Conservation (phyloP, 129 eudicot species). For the Silybum marianum region DNA sequence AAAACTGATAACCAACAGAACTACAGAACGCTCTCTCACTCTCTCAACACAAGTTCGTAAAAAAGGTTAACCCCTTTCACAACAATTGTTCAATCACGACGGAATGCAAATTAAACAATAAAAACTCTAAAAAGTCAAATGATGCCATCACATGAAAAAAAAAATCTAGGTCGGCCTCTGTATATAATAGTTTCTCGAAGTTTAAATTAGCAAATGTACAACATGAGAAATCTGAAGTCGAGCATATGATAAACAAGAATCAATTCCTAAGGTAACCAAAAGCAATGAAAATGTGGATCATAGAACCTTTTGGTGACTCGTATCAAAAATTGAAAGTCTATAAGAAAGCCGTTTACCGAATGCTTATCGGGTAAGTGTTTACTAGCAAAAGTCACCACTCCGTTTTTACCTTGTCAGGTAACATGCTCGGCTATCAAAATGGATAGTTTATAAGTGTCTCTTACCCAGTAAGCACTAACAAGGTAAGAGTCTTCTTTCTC, state of each 20-base stretch:
- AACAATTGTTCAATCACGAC: background rate
- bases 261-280: background rate
- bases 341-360: too few relatives aligned
- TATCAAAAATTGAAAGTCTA: background rate
- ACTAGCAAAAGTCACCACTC: too few relatives aligned
- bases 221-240: background rate
- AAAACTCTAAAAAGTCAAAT: background rate
- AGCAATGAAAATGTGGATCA: conserved; percentile 7
- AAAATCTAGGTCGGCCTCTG: background rate
- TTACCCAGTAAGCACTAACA: background rate
- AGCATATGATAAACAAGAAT: background rate
- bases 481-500: background rate
- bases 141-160: background rate
- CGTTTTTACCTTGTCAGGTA: too few relatives aligned
- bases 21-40: too few relatives aligned
- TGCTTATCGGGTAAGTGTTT: too few relatives aligned
- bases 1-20: too few relatives aligned
- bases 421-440: background rate
- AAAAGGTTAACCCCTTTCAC: background rate
- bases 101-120: background rate
- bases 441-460: background rate
- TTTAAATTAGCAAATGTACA: background rate
- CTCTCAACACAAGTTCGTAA: background rate
- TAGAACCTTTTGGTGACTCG: background rate
- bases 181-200: background rate